Base-by-base conservation (phyloP, 2,329 filamentous ascomycete genomes). In the Rhytidhysteron rufulum region DNA sequence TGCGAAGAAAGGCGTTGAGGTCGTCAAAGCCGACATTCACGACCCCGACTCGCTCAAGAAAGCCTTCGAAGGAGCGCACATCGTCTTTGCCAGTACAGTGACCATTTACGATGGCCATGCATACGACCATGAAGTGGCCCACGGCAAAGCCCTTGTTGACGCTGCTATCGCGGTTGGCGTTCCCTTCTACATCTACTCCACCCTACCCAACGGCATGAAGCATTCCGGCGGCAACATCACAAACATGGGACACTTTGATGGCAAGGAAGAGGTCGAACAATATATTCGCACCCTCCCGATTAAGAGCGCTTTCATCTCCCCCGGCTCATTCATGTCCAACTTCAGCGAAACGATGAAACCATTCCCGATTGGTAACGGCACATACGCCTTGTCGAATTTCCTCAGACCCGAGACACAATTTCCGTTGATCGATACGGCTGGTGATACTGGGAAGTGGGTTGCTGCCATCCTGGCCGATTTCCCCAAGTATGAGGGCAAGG, bases 11-110 rank as follows among this genome's bases (percentile, higher is more conserved):
- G n/a, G n/a, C n/a, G 50, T 65, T 30, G 55, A 68, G 37, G 49
- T 69, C n/a, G 51, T 66, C 4, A 49, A 69, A 47, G 73, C 63
- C 11, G 67, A 77, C 33, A 46, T 73, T 15, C 52, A 60, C 33
- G 59, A 68, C 44, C 54, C 57, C 16, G 45, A 51, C 5, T 69
- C 71, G 3, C 51, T 78, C 5, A 54, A 57, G 6, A 22, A 47
- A 11, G 74, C 73, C 2, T 50, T 78, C 19, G 47, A 53, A 0
- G 69, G 68, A 19, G 69, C 66, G 2, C 67, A 77, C 44, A 71
- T 71, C 1, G 67, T 76, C 20, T 78, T 77, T 55, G 51, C 62
- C 9, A 67, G 78, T 41, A 77, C 73, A 16, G 66, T 57, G 44
- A 57, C 71, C 24, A 39, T 32, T 29, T 32, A 47, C 34, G 29